These are phyloP conservation scores for Sideroxylon spinosum DNA, from an alignment of 179 eudicot species.

Conservation along the genomic window DNA sequence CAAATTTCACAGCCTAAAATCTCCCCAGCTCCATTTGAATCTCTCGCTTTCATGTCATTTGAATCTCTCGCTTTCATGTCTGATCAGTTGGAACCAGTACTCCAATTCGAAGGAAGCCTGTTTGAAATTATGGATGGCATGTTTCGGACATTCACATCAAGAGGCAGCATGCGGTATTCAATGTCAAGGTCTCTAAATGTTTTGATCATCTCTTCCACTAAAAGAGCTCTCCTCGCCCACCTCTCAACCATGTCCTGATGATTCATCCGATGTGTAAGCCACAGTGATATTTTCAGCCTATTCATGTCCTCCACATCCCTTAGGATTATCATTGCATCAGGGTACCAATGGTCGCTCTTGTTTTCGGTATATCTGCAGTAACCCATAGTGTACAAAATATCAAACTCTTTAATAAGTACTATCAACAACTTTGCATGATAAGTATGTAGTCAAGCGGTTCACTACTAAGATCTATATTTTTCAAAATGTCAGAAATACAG, in stretches of 20 bases:
- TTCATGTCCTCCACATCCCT: conserved; percentile 52
- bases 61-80: not conserved
- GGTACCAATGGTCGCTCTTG: conserved; percentile 57
- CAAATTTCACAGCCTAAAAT: not conserved
- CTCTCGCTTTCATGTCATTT: not conserved
- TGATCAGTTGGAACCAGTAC: conserved; percentile 28
- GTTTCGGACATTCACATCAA: conserved; percentile 41
- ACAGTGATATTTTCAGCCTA: conserved; percentile 41
- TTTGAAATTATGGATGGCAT: conserved; percentile 34
- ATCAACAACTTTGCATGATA: not conserved
- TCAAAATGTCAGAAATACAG: too few relatives aligned
- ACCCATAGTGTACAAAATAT: not conserved
- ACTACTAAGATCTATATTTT: not conserved
- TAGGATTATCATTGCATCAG: conserved; percentile 45
- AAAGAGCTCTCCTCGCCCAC: conserved; percentile 40
- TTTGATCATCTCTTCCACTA: conserved; percentile 51
- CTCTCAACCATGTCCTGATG: conserved; percentile 50
- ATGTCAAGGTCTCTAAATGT: conserved; percentile 37
- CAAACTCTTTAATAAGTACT: too few relatives aligned
- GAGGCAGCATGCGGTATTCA: conserved; percentile 38
- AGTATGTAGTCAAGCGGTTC: not conserved
- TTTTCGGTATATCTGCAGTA: conserved; percentile 40
- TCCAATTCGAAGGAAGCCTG: conserved; percentile 55
- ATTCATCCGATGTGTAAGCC: conserved; percentile 56
- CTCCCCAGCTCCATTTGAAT: too few relatives aligned